Evolutionary conservation across 2,329 filamentous ascomycete species (phyloP), one percentile per base, ranked within the genome.

Genomic region (Epichloe bromicola): DNA sequence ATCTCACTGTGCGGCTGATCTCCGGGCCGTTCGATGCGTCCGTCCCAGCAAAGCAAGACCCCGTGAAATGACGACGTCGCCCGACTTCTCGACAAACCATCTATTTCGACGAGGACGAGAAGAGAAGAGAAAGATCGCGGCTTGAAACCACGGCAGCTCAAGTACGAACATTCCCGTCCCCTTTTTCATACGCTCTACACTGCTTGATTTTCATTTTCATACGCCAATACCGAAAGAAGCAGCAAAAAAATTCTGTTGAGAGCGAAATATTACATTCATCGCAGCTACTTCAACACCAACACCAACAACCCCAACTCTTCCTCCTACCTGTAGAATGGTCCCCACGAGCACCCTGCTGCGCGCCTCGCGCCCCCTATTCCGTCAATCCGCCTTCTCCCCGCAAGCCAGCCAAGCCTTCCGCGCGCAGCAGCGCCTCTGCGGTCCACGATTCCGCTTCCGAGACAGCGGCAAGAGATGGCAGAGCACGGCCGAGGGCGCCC

Each of bases 401-500:
- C 51, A 50, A 8, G 40, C 53, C 26, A 19, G 48, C 68, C 73
- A 75, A 69, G 66, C 76, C 70, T 76, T 79, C 73, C 70, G 68
- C 55, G 56, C 65, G 46, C 63, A 67, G 55, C 56, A 58, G 26
- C 39, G 38, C 45, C 36, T 23, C 23, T 36, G 20, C 36, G 41
- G 41, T 17, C 41, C 41, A 36, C 44, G 17, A 59, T 70, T 72
- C 63, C 67, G 68, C 59, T 67, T 70, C 65, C 64, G 65, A 55
- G 56, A 60, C 50, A 59, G 65, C 58, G 61, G 65, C 58, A 80
- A 79, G 63, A 79, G 87, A 66, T 88, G 79, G 68, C 82, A 87
- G 70, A 88, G 82, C 69, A 83, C 83, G 43, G 74, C 81, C 41
- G 72, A 74, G 56, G 69, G 69, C 48, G 67, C 65, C 48, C 70